Evolutionary conservation across 176 grass and related monocot species (phyloP).

Genomic region (Avena insularis): DNA sequence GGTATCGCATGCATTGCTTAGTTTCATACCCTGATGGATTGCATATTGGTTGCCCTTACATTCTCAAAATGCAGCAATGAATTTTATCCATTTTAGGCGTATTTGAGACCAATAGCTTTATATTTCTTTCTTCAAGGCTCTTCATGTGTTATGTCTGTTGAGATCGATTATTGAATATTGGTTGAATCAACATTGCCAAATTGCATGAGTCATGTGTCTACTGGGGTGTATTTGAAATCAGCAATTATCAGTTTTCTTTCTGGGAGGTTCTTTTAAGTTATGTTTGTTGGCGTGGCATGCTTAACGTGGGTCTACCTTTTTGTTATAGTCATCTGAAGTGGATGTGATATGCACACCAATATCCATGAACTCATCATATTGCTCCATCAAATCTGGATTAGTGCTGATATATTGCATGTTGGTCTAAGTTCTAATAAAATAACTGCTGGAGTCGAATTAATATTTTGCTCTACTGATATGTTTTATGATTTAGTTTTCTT

Average conservation of each 20-base stretch:
- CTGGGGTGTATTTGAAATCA: constrained; percentile 20
- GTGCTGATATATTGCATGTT: not conserved
- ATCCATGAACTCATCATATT: constrained; percentile 10
- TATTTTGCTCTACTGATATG: not conserved
- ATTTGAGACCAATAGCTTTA: not conserved
- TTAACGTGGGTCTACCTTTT: not conserved
- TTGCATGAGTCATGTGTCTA: not conserved
- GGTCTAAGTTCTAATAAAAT: not conserved
- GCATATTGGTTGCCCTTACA: constrained; percentile 16
- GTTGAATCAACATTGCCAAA: not conserved
- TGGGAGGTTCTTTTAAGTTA: constrained; percentile 1
- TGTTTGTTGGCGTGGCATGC: not conserved
- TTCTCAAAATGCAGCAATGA: not conserved
- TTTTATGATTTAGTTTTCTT: not conserved
- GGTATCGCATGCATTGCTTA: constrained; percentile 23
- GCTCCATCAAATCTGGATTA: not conserved
- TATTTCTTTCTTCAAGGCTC: not conserved
- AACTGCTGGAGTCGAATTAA: not conserved
- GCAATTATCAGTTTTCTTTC: constrained; percentile 1
- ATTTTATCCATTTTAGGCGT: not conserved
- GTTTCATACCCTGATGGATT: constrained; percentile 15
- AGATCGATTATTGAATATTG: not conserved
- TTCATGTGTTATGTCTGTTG: constrained; percentile 10
- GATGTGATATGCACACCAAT: constrained; percentile 6
- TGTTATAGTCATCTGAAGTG: not conserved